Percentiles rank a stretch among this genome's conserved stretches.
These are phyloP conservation scores for Balansia obtecta DNA, from an alignment of 2,329 filamentous ascomycete genomes.

Conservation along the genomic window DNA sequence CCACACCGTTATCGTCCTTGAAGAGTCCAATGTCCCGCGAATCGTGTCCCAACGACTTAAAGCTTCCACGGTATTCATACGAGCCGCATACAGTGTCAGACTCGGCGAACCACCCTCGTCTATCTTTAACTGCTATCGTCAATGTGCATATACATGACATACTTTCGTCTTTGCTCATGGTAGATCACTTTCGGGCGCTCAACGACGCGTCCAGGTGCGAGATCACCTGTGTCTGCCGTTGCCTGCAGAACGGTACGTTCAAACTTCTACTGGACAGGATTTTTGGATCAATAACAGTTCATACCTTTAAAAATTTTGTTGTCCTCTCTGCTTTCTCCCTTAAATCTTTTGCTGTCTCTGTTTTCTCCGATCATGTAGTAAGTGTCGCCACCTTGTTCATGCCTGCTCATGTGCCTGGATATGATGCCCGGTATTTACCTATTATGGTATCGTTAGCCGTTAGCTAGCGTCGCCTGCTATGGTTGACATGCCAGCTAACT, in stretches of 20 bases:
- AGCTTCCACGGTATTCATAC: constrained; percentile 31
- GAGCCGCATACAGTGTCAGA: constrained; percentile 45
- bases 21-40: constrained; percentile 48
- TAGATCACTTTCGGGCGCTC: constrained; percentile 58
- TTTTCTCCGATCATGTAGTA: constrained; percentile 63
- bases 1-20: constrained; percentile 48
- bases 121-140: constrained; percentile 49
- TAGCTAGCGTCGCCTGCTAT: neutral
- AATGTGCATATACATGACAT: constrained; percentile 60
- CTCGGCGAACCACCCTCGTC: constrained; percentile 51
- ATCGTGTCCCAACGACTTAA: constrained; percentile 20
- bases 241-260: constrained; percentile 45
- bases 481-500: neutral
- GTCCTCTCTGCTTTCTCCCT: constrained; percentile 59
- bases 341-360: too few relatives aligned
- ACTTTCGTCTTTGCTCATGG: constrained; percentile 50
- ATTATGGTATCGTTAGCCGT: neutral
- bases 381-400: constrained; percentile 44
- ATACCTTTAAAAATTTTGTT: constrained; percentile 49
- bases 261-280: constrained; percentile 53
- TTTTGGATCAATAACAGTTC: constrained; percentile 52
- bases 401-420: constrained; percentile 56
- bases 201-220: constrained; percentile 49
- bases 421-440: constrained; percentile 34
- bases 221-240: constrained; percentile 33